A percentile compares a stretch with the other conserved stretches of the same genome.
phyloP scores from a whole-genome alignment of 768 basidiomycete genomes.

The Floccularia luteovirens region DNA sequence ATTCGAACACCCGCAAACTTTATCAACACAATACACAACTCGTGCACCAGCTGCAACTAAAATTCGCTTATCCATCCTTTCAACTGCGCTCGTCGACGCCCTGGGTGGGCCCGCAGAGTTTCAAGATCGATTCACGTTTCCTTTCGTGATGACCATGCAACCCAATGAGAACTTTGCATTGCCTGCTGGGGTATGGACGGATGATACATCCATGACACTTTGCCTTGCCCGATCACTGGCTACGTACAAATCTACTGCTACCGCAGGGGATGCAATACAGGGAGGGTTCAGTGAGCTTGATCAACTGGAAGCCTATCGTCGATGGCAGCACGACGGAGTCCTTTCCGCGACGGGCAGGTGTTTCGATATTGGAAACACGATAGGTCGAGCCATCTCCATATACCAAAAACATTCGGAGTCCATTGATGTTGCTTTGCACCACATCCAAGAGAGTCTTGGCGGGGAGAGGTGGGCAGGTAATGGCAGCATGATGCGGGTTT shows the following conservation, averaged over 20 bases:
- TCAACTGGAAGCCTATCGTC: slow-evolving; percentile 24
- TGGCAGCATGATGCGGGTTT: slow-evolving; percentile 38
- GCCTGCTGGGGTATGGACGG: slow-evolving; percentile 35
- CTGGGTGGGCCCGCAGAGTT: slow-evolving; percentile 38
- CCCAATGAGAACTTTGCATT: slow-evolving; percentile 29
- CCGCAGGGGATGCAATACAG: slow-evolving; percentile 2
- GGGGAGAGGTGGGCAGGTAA: slow-evolving; percentile 23
- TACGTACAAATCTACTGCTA: slow-evolving; percentile 13
- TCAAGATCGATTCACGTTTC: slow-evolving; percentile 27
- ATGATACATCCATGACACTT: slow-evolving; percentile 40
- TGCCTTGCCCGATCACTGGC: slow-evolving; percentile 34
- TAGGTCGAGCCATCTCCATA: slow-evolving; percentile 21
- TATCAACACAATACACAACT: slow-evolving; percentile 21
- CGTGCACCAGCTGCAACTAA: slow-evolving; percentile 23
- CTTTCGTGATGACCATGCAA: slow-evolving; percentile 24
- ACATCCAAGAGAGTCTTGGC: slow-evolving; percentile 20
- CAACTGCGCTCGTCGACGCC: slow-evolving; percentile 35
- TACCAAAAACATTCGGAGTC: slow-evolving; percentile 11
- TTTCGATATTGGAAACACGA: slow-evolving; percentile 33
- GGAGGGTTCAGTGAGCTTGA: slow-evolving; percentile 25
- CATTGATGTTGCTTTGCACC: slow-evolving; percentile 15
- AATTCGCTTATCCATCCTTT: slow-evolving; percentile 28
- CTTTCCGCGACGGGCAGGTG: slow-evolving; percentile 26
- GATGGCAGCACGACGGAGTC: slow-evolving; percentile 23
- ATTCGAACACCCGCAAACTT: too few relatives aligned